A percentile compares a stretch with the other conserved stretches of the same genome.
These are phyloP conservation scores for Tulasnella calospora DNA, from an alignment of 768 basidiomycete species.

Conservation along the genomic window DNA sequence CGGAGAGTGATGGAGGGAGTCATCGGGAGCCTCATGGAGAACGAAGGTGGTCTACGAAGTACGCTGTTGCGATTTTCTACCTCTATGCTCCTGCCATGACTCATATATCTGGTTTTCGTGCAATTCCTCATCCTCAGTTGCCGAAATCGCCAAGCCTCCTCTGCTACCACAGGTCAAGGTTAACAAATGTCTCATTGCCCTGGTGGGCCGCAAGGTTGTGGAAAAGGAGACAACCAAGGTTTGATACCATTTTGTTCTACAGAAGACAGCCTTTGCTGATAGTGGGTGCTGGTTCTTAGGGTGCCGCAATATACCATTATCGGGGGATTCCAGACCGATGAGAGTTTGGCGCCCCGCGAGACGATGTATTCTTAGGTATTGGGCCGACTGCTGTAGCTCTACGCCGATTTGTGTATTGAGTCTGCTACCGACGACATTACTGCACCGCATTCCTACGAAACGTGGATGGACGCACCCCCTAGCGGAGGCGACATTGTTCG, in stretches of 20 bases:
- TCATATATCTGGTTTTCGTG: background rate
- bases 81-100: background rate
- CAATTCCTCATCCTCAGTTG: conserved; percentile 51
- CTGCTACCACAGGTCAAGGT: conserved; percentile 86
- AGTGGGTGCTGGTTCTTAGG: conserved; percentile 12
- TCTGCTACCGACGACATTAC: background rate
- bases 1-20: conserved; percentile 76
- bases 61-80: conserved; percentile 30
- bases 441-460: background rate
- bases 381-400: background rate
- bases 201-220: conserved; percentile 82
- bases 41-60: conserved; percentile 61
- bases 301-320: conserved; percentile 24
- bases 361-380: background rate
- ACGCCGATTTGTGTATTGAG: background rate
- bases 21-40: conserved; percentile 69
- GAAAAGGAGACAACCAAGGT: conserved; percentile 46
- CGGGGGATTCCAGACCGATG: conserved; percentile 14
- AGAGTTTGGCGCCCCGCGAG: background rate
- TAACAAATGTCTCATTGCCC: conserved; percentile 87
- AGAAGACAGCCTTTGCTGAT: background rate
- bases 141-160: conserved; percentile 69
- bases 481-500: no score
- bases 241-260: background rate
- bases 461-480: no score